Conservation (phyloP, 1,139 yeast species). For the Yamadazyma diddensiae region DNA sequence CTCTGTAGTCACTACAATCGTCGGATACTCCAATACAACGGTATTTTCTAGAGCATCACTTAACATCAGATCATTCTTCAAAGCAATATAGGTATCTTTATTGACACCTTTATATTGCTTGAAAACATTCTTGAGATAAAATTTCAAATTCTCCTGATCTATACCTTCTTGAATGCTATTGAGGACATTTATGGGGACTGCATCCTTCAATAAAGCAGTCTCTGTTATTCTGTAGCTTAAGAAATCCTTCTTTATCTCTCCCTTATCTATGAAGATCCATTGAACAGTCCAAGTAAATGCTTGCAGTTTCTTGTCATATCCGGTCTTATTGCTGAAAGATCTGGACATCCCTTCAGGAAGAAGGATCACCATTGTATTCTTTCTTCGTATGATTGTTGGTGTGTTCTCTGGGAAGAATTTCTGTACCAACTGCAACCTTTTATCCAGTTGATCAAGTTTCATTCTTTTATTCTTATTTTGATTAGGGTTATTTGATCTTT, state of each 20-base stretch:
- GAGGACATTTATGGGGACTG: slow-evolving; percentile 39
- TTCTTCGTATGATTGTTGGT: slow-evolving; percentile 25
- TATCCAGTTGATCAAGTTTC: slow-evolving; percentile 20
- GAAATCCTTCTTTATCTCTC: slow-evolving; percentile 25
- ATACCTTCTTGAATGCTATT: slow-evolving; percentile 8
- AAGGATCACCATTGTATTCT: slow-evolving; percentile 38
- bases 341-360: slow-evolving; percentile 81
- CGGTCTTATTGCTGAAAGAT: slow-evolving; percentile 62
- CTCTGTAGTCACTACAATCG: slow-evolving; percentile 43
- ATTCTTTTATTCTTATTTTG: slow-evolving; percentile 25
- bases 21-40: slow-evolving; percentile 76
- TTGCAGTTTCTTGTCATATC: slow-evolving; percentile 65
- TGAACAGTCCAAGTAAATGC: slow-evolving; percentile 79
- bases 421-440: slow-evolving; percentile 22
- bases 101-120: not conserved
- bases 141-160: slow-evolving; percentile 22
- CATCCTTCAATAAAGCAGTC: slow-evolving; percentile 25
- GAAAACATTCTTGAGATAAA: slow-evolving; percentile 36
- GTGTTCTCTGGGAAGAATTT: slow-evolving; percentile 25
- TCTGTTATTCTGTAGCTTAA: slow-evolving; percentile 49
- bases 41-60: slow-evolving; percentile 50
- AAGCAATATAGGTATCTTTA: slow-evolving; percentile 20
- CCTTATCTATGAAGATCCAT: slow-evolving; percentile 49
- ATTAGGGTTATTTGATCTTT: slow-evolving; percentile 20
- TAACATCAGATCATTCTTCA: slow-evolving; percentile 23